A percentile compares a stretch with the other conserved stretches of the same genome.
These are phyloP conservation scores for Mortierella sp. DNA, from an alignment of 371 early-diverging fungal species.

Conservation along the genomic window DNA sequence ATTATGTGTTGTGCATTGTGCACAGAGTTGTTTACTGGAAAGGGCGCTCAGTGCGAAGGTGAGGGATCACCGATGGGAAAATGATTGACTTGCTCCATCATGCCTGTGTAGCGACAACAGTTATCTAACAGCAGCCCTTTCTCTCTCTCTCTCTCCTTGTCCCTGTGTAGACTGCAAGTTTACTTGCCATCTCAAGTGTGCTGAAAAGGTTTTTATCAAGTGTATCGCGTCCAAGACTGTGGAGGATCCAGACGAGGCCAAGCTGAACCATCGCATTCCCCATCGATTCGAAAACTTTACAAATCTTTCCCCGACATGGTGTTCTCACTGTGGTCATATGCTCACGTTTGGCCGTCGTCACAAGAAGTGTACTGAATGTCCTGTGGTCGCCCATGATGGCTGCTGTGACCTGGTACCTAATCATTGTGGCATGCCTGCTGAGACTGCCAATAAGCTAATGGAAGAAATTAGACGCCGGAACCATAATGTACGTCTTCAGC, in stretches of 20 bases:
- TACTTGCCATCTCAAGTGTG: slow-evolving; percentile 84
- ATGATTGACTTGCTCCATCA: too few species aligned
- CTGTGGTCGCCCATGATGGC: slow-evolving; percentile 72
- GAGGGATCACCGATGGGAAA: neutral
- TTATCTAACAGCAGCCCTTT: neutral
- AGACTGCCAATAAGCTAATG: slow-evolving; percentile 77
- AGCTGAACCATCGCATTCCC: slow-evolving; percentile 82
- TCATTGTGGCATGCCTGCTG: slow-evolving; percentile 84
- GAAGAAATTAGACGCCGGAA: slow-evolving; percentile 54
- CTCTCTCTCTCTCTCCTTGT: neutral
- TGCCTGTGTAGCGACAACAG: neutral
- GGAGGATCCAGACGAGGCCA: slow-evolving; percentile 59
- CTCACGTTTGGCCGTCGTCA: slow-evolving; percentile 74
- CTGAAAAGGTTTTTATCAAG: slow-evolving; percentile 49
- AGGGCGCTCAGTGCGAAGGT: slow-evolving; percentile 86
- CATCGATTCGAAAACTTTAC: slow-evolving; percentile 82
- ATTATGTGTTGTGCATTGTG: slow-evolving; percentile 92
- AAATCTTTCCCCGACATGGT: slow-evolving; percentile 83
- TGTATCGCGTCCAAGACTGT: slow-evolving; percentile 71
- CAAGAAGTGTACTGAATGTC: slow-evolving; percentile 75
- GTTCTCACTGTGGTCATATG: slow-evolving; percentile 92
- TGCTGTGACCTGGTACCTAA: slow-evolving; percentile 85
- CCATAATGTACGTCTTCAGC: slow-evolving; percentile 14
- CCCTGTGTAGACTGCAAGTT: slow-evolving; percentile 76
- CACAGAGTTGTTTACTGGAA: slow-evolving; percentile 81